These are phyloP conservation scores for Suillus brevipes DNA, from an alignment of 768 basidiomycete genomes.

Conservation along the genomic window DNA sequence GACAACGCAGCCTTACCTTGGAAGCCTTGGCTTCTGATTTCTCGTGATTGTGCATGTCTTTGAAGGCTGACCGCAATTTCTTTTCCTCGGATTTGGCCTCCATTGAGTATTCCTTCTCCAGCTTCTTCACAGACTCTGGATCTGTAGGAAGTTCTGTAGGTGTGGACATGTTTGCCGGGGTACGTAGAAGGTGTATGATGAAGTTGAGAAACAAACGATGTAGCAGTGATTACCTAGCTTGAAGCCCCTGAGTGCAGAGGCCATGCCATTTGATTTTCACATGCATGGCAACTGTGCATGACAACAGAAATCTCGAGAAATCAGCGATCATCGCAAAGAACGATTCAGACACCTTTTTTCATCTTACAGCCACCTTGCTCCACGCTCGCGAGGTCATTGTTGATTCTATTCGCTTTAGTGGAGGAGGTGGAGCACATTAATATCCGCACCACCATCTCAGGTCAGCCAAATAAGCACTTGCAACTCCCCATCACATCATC, in stretches of 20 bases:
- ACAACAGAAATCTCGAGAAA: not conserved
- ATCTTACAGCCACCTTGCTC: not conserved
- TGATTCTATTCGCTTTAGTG: not conserved
- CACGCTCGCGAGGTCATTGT: not conserved
- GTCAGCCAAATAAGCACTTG: not conserved
- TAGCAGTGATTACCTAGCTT: not conserved
- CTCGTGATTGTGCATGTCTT: constrained; percentile 53
- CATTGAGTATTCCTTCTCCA: constrained; percentile 46
- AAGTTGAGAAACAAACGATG: not conserved
- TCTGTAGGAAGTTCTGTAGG: constrained; percentile 18
- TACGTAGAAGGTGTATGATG: constrained; percentile 1
- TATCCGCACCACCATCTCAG: not conserved
- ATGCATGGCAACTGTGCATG: not conserved
- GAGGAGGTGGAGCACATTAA: not conserved
- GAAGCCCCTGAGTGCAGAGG: not conserved
- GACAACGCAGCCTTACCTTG: constrained; percentile 39
- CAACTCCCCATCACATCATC: not conserved
- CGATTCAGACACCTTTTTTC: not conserved
- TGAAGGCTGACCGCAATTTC: constrained; percentile 50
- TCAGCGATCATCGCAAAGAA: not conserved
- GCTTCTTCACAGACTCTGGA: constrained; percentile 35
- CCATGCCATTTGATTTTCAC: not conserved
- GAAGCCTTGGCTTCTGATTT: constrained; percentile 52
- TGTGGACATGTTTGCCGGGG: constrained; percentile 24
- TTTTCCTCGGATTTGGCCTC: constrained; percentile 56